Percentiles rank a stretch among this genome's conserved stretches.
These are phyloP conservation scores for Pseudogymnoascus sp. DNA, from an alignment of 2,329 filamentous ascomycete genomes.

Conservation along the genomic window DNA sequence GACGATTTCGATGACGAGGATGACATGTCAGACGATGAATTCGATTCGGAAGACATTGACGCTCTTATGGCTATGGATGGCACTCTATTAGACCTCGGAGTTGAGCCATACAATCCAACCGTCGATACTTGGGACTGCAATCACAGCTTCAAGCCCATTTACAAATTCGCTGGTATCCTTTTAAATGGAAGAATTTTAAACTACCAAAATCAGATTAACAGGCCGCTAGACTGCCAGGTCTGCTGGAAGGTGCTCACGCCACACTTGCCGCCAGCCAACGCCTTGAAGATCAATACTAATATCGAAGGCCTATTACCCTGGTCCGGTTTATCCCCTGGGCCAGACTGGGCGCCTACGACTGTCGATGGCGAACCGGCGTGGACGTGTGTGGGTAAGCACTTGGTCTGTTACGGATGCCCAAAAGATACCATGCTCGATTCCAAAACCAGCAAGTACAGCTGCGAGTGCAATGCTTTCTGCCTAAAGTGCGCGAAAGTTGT, in stretches of 20 bases:
- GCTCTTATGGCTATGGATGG: slow-evolving; percentile 25
- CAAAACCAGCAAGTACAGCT: background rate
- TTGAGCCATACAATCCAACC: slow-evolving; percentile 18
- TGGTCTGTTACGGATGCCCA: background rate
- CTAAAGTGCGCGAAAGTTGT: background rate
- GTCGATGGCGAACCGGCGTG: background rate
- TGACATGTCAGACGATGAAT: slow-evolving; percentile 17
- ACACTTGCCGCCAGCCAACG: background rate
- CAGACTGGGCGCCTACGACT: background rate
- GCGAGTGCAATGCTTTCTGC: background rate
- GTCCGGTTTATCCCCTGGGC: background rate
- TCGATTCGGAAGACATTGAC: slow-evolving; percentile 23
- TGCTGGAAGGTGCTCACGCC: slow-evolving; percentile 11
- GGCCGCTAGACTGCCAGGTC: slow-evolving; percentile 12
- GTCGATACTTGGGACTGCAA: slow-evolving; percentile 14
- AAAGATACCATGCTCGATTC: background rate
- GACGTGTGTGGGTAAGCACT: background rate
- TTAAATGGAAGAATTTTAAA: background rate
- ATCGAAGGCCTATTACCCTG: background rate
- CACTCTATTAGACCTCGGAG: slow-evolving; percentile 29
- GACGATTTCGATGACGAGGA: slow-evolving; percentile 23
- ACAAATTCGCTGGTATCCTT: background rate
- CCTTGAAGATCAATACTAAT: background rate
- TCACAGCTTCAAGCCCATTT: slow-evolving; percentile 10
- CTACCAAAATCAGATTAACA: background rate